These are phyloP conservation scores for Tetraselmis chui DNA, from an alignment of 139 green algal species.

Conservation along the genomic window DNA sequence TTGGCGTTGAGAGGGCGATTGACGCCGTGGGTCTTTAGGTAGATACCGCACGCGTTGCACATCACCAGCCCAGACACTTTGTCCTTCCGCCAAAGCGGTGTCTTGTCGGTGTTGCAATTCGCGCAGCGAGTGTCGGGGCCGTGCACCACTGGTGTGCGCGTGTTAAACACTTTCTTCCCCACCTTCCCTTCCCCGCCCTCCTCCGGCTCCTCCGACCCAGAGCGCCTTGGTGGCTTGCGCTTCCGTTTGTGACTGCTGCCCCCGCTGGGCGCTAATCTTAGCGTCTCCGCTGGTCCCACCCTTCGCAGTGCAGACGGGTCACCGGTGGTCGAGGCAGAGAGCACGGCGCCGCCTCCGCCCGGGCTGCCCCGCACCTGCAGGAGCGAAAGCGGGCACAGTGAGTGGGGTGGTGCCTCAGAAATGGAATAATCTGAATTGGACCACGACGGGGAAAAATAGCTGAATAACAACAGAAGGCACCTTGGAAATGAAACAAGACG, in stretches of 20 bases:
- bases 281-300: neutral
- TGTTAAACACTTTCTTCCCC: neutral
- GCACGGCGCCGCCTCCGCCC: neutral
- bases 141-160: neutral
- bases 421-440: too few relatives aligned
- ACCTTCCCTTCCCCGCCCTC: too few relatives aligned
- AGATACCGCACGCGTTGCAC: slow-evolving; percentile 20
- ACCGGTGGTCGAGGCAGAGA: neutral
- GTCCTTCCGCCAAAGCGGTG: slow-evolving; percentile 13
- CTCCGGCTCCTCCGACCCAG: neutral
- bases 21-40: slow-evolving; percentile 14
- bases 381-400: too few relatives aligned
- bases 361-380: neutral
- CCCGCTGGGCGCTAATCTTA: too few relatives aligned
- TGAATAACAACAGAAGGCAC: too few relatives aligned
- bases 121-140: slow-evolving; percentile 4
- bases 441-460: too few relatives aligned
- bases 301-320: neutral
- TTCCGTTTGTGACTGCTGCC: neutral
- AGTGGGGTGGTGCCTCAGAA: too few relatives aligned
- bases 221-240: neutral
- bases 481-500: too few relatives aligned
- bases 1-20: slow-evolving; percentile 4
- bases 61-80: neutral
- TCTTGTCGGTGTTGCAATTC: slow-evolving; percentile 7